Base-by-base conservation (phyloP, 805 yeast species). In the Wickerhamomyces ciferrii region DNA sequence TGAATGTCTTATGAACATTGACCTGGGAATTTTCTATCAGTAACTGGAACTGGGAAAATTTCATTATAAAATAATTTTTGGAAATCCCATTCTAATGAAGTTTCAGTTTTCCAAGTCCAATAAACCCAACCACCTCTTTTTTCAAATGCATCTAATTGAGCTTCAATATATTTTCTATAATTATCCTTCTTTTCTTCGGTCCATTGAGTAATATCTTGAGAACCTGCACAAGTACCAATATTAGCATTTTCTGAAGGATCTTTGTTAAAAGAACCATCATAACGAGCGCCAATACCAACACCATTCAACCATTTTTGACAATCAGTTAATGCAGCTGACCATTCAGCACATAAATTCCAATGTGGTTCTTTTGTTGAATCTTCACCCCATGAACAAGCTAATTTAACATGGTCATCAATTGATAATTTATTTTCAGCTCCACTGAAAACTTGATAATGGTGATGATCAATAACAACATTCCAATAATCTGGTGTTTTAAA, bases 61-160 rank as follows among this genome's bases (percentile, higher is more conserved):
- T 79, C 83, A 46, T 76, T 64, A 18, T 65, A 71, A 19, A 77
- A 65, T 55, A 91, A 75, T 52, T 71, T 69, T 56, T 74, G 71
- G 70, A 87, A 75, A 67, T 87, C 96, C 97, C 97, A 91, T 64
- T 91, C 97, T 45, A 84, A 63, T 19, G 87, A 72, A 54, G 67
- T 67, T 68, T 91, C 97, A 24, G 96, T 86, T 74, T 90, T 91
- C 84, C 88, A 90, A 64, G 84, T 79, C 97, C 97, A 91, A 72
- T 87, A 84, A 48, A 88, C 78, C 97, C 97, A 91, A 29, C 98
- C 98, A 32, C 73, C 76, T 48, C 80, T 75, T 56, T 75, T 76
- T 57, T 83, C 87, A 60, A 74, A 83, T 2, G 96, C 88, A 62
- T 91, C 96, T 60, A 91, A 70, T 73, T 91, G 97, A 42, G 96